Evolutionary conservation across 2,329 filamentous ascomycete genomes (phyloP).

Genomic region (Penicillium sp.): DNA sequence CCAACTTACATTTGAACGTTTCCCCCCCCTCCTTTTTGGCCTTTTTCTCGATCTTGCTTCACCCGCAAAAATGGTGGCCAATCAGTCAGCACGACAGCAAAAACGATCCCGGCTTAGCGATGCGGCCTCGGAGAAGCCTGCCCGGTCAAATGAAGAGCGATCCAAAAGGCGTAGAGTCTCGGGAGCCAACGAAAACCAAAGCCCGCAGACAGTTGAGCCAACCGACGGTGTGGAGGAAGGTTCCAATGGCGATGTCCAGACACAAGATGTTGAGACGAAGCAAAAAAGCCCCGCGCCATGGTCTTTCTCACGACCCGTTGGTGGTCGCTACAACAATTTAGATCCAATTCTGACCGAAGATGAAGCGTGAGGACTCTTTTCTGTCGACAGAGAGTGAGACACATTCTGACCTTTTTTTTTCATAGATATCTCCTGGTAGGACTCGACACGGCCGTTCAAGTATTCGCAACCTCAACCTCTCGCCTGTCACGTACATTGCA

Average conservation of each 20-base stretch:
- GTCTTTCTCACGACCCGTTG: conserved; percentile 52
- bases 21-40: no score
- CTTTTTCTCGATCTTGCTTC: not conserved
- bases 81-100: conserved; percentile 22
- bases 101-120: conserved; percentile 36
- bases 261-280: conserved; percentile 16
- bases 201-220: conserved; percentile 27
- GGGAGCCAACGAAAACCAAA: conserved; percentile 24
- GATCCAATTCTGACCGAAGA: conserved; percentile 61
- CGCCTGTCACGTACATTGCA: conserved; percentile 72
- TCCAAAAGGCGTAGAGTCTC: conserved; percentile 36
- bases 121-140: conserved; percentile 25
- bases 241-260: conserved; percentile 6
- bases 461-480: conserved; percentile 80
- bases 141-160: conserved; percentile 26
- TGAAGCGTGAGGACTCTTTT: conserved; percentile 49
- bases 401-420: conserved; percentile 2
- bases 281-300: conserved; percentile 34
- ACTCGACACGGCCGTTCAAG: conserved; percentile 71
- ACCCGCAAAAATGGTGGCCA: conserved; percentile 17
- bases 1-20: not conserved
- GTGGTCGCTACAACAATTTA: conserved; percentile 56
- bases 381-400: conserved; percentile 3
- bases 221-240: conserved; percentile 25
- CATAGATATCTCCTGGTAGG: conserved; percentile 70